Conservation (phyloP, 345 rosid species). For the Ceriops decandra region DNA sequence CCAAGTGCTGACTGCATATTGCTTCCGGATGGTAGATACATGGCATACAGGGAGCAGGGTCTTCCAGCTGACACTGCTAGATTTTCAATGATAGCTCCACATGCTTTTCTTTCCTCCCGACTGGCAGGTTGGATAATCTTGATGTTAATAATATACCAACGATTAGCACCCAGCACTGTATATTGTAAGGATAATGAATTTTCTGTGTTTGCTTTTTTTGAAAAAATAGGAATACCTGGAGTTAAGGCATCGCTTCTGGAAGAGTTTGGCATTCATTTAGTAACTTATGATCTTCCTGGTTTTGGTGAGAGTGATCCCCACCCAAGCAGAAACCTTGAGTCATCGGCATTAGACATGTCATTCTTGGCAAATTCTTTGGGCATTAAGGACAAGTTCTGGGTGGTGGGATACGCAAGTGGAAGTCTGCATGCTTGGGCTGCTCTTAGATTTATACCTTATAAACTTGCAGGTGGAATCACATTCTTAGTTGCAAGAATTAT, state of each 20-base stretch:
- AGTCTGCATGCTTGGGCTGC: slow-evolving; percentile 75
- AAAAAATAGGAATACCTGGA: slow-evolving; percentile 56
- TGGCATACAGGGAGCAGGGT: slow-evolving; percentile 63
- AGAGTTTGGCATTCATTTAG: slow-evolving; percentile 60
- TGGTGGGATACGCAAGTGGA: slow-evolving; percentile 62
- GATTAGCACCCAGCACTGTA: background rate
- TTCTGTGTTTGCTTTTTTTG: background rate
- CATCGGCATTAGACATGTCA: slow-evolving; percentile 58
- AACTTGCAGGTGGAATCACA: slow-evolving; percentile 44
- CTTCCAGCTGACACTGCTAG: slow-evolving; percentile 51
- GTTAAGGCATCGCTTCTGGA: slow-evolving; percentile 53
- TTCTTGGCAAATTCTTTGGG: slow-evolving; percentile 48
- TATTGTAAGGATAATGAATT: background rate
- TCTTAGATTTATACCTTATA: slow-evolving; percentile 58
- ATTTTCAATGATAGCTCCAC: slow-evolving; percentile 53
- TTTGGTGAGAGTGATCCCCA: slow-evolving; percentile 81
- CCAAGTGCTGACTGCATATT: slow-evolving; percentile 55
- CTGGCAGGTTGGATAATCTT: slow-evolving; percentile 48
- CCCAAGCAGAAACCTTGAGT: slow-evolving; percentile 49
- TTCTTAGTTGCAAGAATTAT: background rate
- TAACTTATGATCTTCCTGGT: slow-evolving; percentile 76
- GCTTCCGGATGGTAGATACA: slow-evolving; percentile 71
- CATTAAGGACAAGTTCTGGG: slow-evolving; percentile 57
- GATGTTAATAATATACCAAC: background rate
- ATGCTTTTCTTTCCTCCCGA: slow-evolving; percentile 64